Evolutionary conservation across 139 green algal species (phyloP), one percentile per base, ranked within the genome.

Genomic region (Auxenochlorella protothecoides): DNA sequence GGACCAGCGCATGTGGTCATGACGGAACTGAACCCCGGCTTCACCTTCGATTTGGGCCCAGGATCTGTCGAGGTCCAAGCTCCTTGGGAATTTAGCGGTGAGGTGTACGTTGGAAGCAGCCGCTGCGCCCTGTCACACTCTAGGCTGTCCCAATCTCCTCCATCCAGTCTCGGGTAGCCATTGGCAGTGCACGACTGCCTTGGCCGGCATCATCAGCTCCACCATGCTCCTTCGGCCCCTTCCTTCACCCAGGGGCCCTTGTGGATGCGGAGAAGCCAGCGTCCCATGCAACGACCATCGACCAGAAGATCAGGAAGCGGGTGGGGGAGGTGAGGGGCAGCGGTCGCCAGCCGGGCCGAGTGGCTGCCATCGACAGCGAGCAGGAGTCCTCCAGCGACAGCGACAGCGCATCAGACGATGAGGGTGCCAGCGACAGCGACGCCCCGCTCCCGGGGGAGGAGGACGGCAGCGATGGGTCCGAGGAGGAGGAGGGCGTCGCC

Each of bases 81-180:
- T 4, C 82, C 90, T 53, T 95, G 89, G 89, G 88, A 93, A 61
- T 87, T 93, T 68, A 65, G 72, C 77, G 85, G 89, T 91, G 64
- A 5, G 75, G 13, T 55, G 7, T 7, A 44, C 27, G 27, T 44
- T 44, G 27, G 27, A 44, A 44, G 27, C 27, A 54, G 27, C 53
- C 12, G 12, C 51, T 15, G 5, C 57, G 4, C 8, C 13, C 11
- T 52, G 55, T 53, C 12, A 5, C 9, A 63, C 59, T 54, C 57
- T 62, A 0, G 44, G 27, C 27, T 44, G 27, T 44, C 27, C 1
- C 27, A 44, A 44, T 44, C 27, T 44, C 27, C 27, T 44, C 27
- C 27, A 44, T 44, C 27, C 27, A 44, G 27, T 44, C 27, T 44
- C 27, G 27, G 27, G 27, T 44, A 44, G 27, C 27, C 27, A 44